phyloP scores from a whole-genome alignment of 1,284 basidiomycete genomes.

The Mrakiaceae sp. region DNA sequence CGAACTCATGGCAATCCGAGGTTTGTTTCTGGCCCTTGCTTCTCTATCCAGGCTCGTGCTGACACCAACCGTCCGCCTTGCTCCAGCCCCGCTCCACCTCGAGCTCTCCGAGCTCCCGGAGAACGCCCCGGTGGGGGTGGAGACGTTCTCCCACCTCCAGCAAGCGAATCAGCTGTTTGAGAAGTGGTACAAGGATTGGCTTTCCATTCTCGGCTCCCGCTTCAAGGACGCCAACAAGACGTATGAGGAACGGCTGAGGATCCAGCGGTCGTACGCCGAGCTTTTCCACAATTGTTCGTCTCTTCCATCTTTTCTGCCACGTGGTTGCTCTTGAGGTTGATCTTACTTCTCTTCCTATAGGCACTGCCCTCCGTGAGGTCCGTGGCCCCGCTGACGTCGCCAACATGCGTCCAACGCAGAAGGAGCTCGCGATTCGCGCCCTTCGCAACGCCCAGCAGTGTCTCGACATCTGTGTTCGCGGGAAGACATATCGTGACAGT shows the following conservation, averaged over 20 bases:
- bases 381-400: conserved; percentile 13
- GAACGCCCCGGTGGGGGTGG: conserved; percentile 5
- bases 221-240: no score
- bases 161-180: conserved; percentile 36
- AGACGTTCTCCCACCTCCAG: conserved; percentile 31
- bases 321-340: neutral
- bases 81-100: conserved; percentile 13
- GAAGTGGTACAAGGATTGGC: conserved; percentile 36
- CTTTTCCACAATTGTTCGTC: conserved; percentile 13
- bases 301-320: neutral
- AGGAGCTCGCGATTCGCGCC: conserved; percentile 7
- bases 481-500: conserved; percentile 2
- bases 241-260: no score
- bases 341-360: no score
- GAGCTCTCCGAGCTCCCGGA: conserved; percentile 12
- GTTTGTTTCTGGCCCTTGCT: neutral
- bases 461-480: conserved; percentile 39
- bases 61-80: neutral
- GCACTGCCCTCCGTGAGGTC: conserved; percentile 14
- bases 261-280: conserved; percentile 13
- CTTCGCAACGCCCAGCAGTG: conserved; percentile 18
- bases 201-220: no score
- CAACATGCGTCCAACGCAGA: conserved; percentile 10
- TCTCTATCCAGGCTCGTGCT: neutral
- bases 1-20: conserved; percentile 21